A percentile compares a stretch with the other conserved stretches of the same genome.
Conservation (phyloP, 2,329 filamentous ascomycete species). For the Sclerotinia spermophila region DNA sequence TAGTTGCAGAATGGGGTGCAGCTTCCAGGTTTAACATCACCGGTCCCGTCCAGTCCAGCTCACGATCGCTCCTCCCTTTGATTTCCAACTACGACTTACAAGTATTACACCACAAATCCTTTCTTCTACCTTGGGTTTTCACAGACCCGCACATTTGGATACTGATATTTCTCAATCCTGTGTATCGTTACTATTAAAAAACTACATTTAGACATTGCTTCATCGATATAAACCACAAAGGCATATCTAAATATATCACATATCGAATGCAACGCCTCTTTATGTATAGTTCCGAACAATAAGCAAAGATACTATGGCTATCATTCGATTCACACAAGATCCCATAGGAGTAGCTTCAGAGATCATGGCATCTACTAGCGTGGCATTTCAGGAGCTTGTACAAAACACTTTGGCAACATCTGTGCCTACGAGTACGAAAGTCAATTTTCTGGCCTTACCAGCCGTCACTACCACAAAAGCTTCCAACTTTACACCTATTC, state of each 20-base stretch:
- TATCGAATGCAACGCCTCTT: not conserved
- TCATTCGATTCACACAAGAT: not conserved
- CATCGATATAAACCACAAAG: not conserved
- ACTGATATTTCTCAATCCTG: not conserved
- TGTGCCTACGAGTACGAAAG: not conserved
- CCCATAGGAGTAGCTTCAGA: not conserved
- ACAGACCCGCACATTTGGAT: not conserved
- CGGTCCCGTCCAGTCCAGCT: not conserved
- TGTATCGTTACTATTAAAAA: slow-evolving; percentile 8
- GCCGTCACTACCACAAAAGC: not conserved
- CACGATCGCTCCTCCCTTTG: not conserved
- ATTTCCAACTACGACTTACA: not conserved
- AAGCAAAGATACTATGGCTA: not conserved
- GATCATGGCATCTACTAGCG: not conserved
- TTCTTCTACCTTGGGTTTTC: not conserved
- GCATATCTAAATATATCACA: not conserved
- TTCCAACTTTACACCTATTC: not conserved
- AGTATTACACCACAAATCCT: not conserved
- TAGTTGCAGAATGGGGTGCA: not conserved
- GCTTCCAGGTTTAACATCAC: not conserved
- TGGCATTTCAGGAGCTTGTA: not conserved
- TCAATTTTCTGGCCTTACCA: not conserved
- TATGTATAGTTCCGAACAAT: not conserved
- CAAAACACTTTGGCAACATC: not conserved
- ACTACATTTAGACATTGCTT: slow-evolving; percentile 3